Percentiles rank a stretch among this genome's conserved stretches.
phyloP scores from a whole-genome alignment of 306 rosid species.

The Gastrolobium bilobum region DNA sequence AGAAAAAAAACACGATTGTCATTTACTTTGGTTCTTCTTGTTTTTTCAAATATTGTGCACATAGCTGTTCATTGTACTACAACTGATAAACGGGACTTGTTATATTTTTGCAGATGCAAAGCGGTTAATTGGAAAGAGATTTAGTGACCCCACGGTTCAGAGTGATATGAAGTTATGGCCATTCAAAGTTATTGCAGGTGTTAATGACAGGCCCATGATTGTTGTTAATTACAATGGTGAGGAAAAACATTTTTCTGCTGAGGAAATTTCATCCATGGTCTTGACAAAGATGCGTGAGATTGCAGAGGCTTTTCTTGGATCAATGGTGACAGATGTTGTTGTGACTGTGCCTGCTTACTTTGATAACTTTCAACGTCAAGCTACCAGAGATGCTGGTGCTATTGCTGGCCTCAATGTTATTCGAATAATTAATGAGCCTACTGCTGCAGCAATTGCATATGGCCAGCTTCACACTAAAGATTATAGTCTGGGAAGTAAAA shows the following conservation, averaged over 20 bases:
- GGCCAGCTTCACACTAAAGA: not conserved
- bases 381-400: constrained; percentile 37
- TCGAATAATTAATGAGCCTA: constrained; percentile 41
- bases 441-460: constrained; percentile 46
- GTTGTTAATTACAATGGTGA: constrained; percentile 48
- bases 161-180: constrained; percentile 66
- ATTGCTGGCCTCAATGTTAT: constrained; percentile 38
- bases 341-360: constrained; percentile 48
- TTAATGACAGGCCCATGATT: constrained; percentile 58
- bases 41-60: too few relatives aligned
- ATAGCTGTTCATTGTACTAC: too few relatives aligned
- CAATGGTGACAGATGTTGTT: constrained; percentile 20
- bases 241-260: constrained; percentile 52
- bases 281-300: constrained; percentile 70
- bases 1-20: too few relatives aligned
- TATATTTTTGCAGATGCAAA: constrained; percentile 54
- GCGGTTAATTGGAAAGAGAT: constrained; percentile 74
- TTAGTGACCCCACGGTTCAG: constrained; percentile 56
- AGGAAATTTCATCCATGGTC: constrained; percentile 67
- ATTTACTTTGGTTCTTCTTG: too few relatives aligned
- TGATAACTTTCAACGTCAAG: constrained; percentile 31
- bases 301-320: constrained; percentile 61
- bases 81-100: too few relatives aligned
- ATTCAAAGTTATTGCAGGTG: constrained; percentile 48
- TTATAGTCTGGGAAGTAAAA: not conserved